These are phyloP conservation scores for Suhomyces anneliseae DNA, from an alignment of 1,139 yeast species.

Conservation along the genomic window DNA sequence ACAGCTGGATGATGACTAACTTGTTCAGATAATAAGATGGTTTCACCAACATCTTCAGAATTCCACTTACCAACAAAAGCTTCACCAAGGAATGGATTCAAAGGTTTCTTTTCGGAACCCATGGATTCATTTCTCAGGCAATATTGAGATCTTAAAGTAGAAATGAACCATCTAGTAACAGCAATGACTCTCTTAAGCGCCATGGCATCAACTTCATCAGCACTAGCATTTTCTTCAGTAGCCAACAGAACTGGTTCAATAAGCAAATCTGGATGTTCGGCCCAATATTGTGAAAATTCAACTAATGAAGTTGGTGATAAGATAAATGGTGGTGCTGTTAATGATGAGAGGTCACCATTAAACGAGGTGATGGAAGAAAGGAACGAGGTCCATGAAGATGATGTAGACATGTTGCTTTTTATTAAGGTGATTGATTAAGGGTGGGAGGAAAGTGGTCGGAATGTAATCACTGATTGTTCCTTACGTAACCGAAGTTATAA, in stretches of 20 bases:
- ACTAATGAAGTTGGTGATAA: constrained; percentile 84
- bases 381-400: constrained; percentile 79
- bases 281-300: constrained; percentile 93
- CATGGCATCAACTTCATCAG: constrained; percentile 47
- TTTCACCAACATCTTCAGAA: constrained; percentile 58
- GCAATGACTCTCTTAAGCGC: constrained; percentile 66
- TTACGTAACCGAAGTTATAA: background rate
- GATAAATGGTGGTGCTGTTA: constrained; percentile 98
- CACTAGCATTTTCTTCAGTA: constrained; percentile 28
- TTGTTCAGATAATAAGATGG: constrained; percentile 80
- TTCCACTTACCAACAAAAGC: constrained; percentile 86
- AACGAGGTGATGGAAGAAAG: constrained; percentile 89
- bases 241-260: constrained; percentile 56
- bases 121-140: constrained; percentile 86
- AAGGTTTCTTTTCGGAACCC: constrained; percentile 94
- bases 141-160: constrained; percentile 89
- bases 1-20: constrained; percentile 96
- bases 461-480: background rate
- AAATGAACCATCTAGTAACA: constrained; percentile 87
- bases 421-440: background rate
- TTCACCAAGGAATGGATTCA: constrained; percentile 94
- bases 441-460: background rate
- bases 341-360: constrained; percentile 89
- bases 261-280: constrained; percentile 83
- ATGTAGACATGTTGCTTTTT: constrained; percentile 21